phyloP scores from a whole-genome alignment of 73 alveolate species.

The Paramecium bursaria region DNA sequence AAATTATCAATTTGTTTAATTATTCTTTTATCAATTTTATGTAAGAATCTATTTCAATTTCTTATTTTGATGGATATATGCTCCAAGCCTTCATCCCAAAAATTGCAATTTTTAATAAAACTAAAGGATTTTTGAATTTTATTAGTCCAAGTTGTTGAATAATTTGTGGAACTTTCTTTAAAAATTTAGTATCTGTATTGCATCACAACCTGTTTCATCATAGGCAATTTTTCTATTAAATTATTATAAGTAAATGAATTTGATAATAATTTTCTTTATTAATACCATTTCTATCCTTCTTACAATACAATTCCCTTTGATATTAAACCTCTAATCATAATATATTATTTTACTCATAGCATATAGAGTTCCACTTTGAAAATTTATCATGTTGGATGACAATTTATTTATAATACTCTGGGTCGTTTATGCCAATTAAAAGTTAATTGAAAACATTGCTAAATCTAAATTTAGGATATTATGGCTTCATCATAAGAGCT shows the following conservation, averaged over 20 bases:
- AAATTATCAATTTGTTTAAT: neutral
- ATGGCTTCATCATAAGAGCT: neutral
- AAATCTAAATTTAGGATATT: neutral
- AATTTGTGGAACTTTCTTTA: too few species aligned
- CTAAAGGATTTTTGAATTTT: neutral
- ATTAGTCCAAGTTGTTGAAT: neutral
- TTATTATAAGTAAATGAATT: too few species aligned
- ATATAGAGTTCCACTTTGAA: too few species aligned
- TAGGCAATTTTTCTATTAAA: too few species aligned
- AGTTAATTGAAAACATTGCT: conserved; percentile 1
- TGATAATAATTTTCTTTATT: too few species aligned
- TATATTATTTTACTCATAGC: too few species aligned
- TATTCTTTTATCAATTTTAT: neutral
- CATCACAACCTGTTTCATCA: too few species aligned
- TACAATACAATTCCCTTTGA: too few species aligned
- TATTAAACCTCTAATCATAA: too few species aligned
- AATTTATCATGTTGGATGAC: conserved; percentile 15
- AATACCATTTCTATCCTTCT: too few species aligned
- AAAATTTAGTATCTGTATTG: too few species aligned
- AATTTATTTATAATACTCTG: conserved; percentile 28
- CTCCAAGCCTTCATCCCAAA: conserved; percentile 25
- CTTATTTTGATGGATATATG: conserved; percentile 7
- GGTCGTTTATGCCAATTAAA: neutral
- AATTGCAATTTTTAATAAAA: neutral
- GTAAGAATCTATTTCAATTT: neutral